Base-by-base conservation (phyloP, 441 rosid species). In the Omphalea diandra region DNA sequence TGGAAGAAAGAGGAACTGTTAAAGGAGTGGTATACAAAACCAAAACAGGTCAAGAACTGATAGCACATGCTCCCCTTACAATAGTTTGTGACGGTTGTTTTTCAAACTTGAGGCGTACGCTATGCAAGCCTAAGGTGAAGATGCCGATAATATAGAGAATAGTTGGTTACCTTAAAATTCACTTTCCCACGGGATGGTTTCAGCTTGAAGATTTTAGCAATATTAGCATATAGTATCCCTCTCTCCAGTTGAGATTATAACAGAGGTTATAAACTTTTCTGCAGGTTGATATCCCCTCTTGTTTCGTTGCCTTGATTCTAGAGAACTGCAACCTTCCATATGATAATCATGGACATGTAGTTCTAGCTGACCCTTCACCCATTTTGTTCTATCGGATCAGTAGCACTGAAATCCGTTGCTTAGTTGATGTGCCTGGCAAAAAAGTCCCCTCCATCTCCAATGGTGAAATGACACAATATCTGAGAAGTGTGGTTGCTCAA, bases 391-490 rank as follows among this genome's bases (percentile, higher is more conserved):
- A 75, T 35, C 79, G 73, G 14, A 79, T 79, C 52, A 40, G 82
- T 55, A 72, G 79, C 67, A 68, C 26, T 6, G 79, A 79, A 69
- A 5, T 72, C 17, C 76, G 82, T 49, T 79, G 56, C 4, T 52
- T 52, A 24, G 81, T 77, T 6, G 81, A 77, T 70, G 69, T 77
- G 1, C 72, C 72, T 0, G 79, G 82, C 31, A 72, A 68, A 75
- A 75, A 75, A 41, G 15, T 72, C 27, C 82, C 82, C 17, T 72
- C 82, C 4, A 68, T 79, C 9, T 74, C 79, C 22, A 75, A 57
- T 22, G 82, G 79, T 3, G 79, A 72, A 27, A 52, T 79, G 79
- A 68, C 72, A 4, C 44, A 38, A 4, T 79, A 75, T 35, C 50
- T 79, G 66, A 79, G 69, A 61, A 33, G 69, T 1, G 65, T 65